These are phyloP conservation scores for Neurospora sublineolata DNA, from an alignment of 495 filamentous ascomycete species.

Conservation along the genomic window DNA sequence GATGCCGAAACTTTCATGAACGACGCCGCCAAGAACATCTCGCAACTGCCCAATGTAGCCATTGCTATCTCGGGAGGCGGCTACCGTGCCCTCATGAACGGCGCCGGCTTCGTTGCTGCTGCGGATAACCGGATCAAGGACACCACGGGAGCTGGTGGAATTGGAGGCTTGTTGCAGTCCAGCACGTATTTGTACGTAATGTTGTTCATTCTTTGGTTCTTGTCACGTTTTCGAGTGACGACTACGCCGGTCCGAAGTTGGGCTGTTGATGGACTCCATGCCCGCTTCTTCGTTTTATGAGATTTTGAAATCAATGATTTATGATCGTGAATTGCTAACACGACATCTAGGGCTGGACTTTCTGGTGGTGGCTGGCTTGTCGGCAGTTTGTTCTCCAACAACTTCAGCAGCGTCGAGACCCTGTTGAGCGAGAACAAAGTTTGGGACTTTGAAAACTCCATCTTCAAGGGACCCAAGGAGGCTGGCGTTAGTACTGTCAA, in stretches of 20 bases:
- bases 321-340: slow-evolving; percentile 3
- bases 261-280: neutral
- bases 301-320: too few species aligned
- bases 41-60: slow-evolving; percentile 53
- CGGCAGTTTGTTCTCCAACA: slow-evolving; percentile 77
- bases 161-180: slow-evolving; percentile 78
- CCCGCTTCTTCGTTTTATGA: neutral
- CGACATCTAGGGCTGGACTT: slow-evolving; percentile 44
- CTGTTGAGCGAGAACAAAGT: slow-evolving; percentile 48
- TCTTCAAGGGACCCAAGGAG: slow-evolving; percentile 43
- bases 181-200: slow-evolving; percentile 55
- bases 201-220: neutral
- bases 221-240: neutral
- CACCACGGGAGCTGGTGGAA: slow-evolving; percentile 51
- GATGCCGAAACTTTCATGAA: slow-evolving; percentile 63
- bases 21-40: slow-evolving; percentile 41
- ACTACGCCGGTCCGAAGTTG: neutral
- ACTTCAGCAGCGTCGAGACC: slow-evolving; percentile 63
- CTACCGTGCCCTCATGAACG: slow-evolving; percentile 79
- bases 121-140: slow-evolving; percentile 68
- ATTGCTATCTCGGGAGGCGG: slow-evolving; percentile 60
- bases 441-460: slow-evolving; percentile 72
- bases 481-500: slow-evolving; percentile 27
- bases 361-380: slow-evolving; percentile 86
- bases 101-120: slow-evolving; percentile 76